Evolutionary conservation across 1,139 yeast genomes (phyloP), one percentile per base, ranked within the genome.

Genomic region (Kodamaea sp.): DNA sequence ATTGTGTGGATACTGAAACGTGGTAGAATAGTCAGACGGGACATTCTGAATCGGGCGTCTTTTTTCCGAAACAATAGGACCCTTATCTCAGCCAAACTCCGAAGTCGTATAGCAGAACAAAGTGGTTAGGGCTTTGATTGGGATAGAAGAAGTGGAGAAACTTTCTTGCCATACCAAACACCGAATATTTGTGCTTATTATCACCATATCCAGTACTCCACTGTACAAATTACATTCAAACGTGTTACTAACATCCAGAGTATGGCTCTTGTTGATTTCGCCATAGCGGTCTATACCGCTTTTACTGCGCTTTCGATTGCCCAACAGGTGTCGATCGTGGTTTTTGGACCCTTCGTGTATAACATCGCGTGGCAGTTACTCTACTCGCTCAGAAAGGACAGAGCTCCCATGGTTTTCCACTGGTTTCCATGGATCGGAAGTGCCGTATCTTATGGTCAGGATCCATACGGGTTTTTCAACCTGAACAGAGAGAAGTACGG

Each of bases 361-460:
- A 83, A 83, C 50, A 63, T 84, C 26, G 53, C 75, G 20, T 80
- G 83, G 80, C 97, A 89, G 66, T 63, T 84, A 4, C 54, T 78
- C 16, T 83, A 83, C 56, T 76, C 87, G 7, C 56, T 85, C 35
- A 76, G 92, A 61, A 85, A 76, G 39, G 94, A 85, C 59, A 70
- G 92, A 44, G 94, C 79, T 11, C 98, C 98, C 5, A 60, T 92
- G 48, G 97, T 88, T 6, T 88, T 87, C 58, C 84, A 92, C 68
- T 83, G 90, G 84, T 69, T 92, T 44, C 98, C 98, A 22, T 90
- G 97, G 96, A 70, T 92, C 35, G 98, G 98, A 29, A 83, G 94
- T 25, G 94, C 97, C 26, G 78, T 84, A 24, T 65, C 74, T 7
- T 92, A 87, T 57, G 98, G 98, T 51, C 84, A 82, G 83, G 82